These are phyloP conservation scores for Salix viminalis DNA, from an alignment of 345 rosid genomes.

Conservation along the genomic window DNA sequence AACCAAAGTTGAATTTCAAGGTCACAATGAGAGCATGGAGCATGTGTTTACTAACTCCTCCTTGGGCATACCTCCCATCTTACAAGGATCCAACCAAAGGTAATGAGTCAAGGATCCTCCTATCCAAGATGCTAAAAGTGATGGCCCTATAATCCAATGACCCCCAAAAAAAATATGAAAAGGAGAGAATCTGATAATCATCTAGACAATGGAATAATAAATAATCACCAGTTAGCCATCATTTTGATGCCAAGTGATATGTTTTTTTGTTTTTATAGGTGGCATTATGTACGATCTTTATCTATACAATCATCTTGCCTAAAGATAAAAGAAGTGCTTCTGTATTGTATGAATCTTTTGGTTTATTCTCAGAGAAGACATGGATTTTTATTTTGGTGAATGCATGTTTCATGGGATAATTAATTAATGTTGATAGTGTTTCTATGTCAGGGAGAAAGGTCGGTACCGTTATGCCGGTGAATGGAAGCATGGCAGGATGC, in stretches of 20 bases:
- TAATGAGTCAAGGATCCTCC: no score
- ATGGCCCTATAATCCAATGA: no score
- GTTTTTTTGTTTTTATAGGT: background rate
- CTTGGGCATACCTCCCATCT: no score
- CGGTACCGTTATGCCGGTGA: slow-evolving; percentile 93
- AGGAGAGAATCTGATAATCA: background rate
- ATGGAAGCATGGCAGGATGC: slow-evolving; percentile 96
- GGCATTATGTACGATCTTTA: background rate
- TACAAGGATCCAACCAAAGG: no score
- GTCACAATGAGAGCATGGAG: no score
- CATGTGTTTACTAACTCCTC: no score
- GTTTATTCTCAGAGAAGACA: background rate
- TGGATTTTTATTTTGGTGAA: background rate
- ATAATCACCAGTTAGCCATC: background rate
- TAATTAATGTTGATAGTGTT: slow-evolving; percentile 13
- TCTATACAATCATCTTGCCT: background rate
- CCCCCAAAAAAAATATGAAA: no score
- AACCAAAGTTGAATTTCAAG: no score
- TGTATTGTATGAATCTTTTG: background rate
- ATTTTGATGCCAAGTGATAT: background rate
- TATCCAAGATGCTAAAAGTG: no score
- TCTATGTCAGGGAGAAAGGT: slow-evolving; percentile 72
- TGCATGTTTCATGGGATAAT: background rate
- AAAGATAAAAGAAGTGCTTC: background rate
- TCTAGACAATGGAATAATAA: background rate